Base-by-base conservation (phyloP, 169 alveolate genomes). In the Theileria orientalis region DNA sequence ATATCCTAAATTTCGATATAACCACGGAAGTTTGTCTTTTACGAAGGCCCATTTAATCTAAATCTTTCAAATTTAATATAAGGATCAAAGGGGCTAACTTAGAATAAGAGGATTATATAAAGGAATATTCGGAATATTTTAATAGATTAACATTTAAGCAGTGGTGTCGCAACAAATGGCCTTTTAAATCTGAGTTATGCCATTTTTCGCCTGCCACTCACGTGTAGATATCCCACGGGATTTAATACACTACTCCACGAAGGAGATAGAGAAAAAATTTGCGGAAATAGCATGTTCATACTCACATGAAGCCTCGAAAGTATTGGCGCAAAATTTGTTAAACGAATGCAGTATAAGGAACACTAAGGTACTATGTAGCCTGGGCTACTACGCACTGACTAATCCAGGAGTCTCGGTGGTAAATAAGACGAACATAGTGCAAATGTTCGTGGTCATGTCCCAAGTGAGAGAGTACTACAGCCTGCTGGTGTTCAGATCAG, bases 381-480 rank as follows among this genome's bases (percentile, higher is more conserved):
- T 77, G 40, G 52, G 77, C 40, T 3, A 8, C 0, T 33, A 66
- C 59, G 46, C 69, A 32, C 40, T 77, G 63, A 37, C 40, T 19
- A 76, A 77, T 23, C 66, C 33, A 54, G 61, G 42, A 30, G 61
- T 69, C 30, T 47, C 69, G 3, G 76, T 72, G 16, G n/a, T 25
- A 1, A 51, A 52, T 3, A 77, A 77, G 52, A 62, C 57, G 16
- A 77, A 77, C 29, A 73, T 73, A 3, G 64, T 77, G 62, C 86
- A 77, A 61, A 37, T 77, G 47, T 61, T 77, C 63, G 72, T 69
- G 40, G 57, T 68, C 37, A 60, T 77, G 0, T 69, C 86, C 6
- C 42, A 57, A 9, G 68, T 76, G 9, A 41, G 60, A 40, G 86
- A 77, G 33, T 33, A 77, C 61, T 54, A 69, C 63, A 51, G 79